Conservation (phyloP, 208 protist species). For the Leptomonas pyrrhocoris region DNA sequence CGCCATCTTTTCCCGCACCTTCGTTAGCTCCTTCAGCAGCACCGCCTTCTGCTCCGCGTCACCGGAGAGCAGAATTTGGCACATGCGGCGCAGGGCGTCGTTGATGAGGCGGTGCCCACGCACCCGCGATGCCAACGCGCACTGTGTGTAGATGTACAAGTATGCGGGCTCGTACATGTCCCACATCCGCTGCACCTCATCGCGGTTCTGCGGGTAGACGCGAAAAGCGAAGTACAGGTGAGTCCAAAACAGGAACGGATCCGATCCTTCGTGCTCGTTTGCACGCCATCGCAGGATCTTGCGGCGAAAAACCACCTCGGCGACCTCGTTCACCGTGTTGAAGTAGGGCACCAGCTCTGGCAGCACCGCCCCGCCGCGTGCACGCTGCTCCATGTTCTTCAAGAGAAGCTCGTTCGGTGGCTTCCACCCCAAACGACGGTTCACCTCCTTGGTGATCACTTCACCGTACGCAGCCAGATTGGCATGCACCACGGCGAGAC, state of each 20-base stretch:
- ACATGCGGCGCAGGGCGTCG: conserved; percentile 78
- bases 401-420: conserved; percentile 73
- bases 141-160: conserved; percentile 85
- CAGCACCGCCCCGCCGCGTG: conserved; percentile 52
- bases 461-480: conserved; percentile 82
- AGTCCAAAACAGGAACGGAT: conserved; percentile 86
- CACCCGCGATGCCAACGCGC: conserved; percentile 65
- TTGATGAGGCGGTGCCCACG: conserved; percentile 83
- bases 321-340: conserved; percentile 58
- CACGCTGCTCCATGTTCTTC: conserved; percentile 70
- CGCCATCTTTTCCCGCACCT: conserved; percentile 82
- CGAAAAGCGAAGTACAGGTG: conserved; percentile 90
- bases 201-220: conserved; percentile 67
- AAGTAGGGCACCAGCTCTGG: conserved; percentile 75
- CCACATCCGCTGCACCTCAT: conserved; percentile 80
- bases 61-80: conserved; percentile 81
- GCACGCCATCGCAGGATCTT: conserved; percentile 84
- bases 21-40: conserved; percentile 73
- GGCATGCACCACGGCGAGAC: conserved; percentile 79
- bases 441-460: conserved; percentile 69
- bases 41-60: conserved; percentile 58
- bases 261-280: conserved; percentile 70
- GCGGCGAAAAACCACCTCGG: conserved; percentile 68
- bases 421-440: conserved; percentile 38
- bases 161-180: conserved; percentile 87